Conservation (phyloP, 2,329 filamentous ascomycete genomes). For the Exophiala viscosa region DNA sequence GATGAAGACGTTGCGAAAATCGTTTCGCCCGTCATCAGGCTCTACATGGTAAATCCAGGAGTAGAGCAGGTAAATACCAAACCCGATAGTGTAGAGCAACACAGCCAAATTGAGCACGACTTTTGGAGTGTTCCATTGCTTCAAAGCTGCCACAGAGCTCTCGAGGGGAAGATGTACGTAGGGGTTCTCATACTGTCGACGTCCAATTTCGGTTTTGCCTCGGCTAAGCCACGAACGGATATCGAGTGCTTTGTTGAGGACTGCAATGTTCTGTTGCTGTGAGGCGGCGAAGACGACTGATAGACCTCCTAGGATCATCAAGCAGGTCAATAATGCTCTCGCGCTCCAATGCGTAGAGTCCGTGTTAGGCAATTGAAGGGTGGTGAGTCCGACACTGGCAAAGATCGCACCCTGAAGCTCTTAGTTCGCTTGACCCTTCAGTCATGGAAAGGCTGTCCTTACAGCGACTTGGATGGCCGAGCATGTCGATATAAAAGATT, state of each 20-base stretch:
- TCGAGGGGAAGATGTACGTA: constrained; percentile 8
- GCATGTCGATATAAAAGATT: constrained; percentile 7
- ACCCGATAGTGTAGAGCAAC: constrained; percentile 6
- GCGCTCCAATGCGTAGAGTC: constrained; percentile 13
- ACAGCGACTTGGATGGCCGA: constrained; percentile 8
- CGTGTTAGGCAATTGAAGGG: constrained; percentile 15
- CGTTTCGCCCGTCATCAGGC: background rate
- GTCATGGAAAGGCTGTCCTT: background rate
- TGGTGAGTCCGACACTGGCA: constrained; percentile 14
- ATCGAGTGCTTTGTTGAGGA: constrained; percentile 9
- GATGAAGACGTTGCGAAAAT: constrained; percentile 15
- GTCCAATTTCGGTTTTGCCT: constrained; percentile 5
- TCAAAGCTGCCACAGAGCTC: constrained; percentile 8
- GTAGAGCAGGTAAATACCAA: constrained; percentile 12
- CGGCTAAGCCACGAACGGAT: constrained; percentile 13
- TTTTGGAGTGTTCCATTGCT: constrained; percentile 5
- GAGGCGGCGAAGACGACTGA: constrained; percentile 10
- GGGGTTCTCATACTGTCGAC: constrained; percentile 1
- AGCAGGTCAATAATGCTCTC: constrained; percentile 3
- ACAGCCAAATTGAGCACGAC: constrained; percentile 10
- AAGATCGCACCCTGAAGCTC: constrained; percentile 18
- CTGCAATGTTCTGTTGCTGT: constrained; percentile 7
- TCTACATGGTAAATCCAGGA: constrained; percentile 12
- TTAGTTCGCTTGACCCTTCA: no score
- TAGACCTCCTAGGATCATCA: constrained; percentile 12